These are phyloP conservation scores for Beauveria sp. DNA, from an alignment of 2,329 filamentous ascomycete genomes.

Conservation along the genomic window DNA sequence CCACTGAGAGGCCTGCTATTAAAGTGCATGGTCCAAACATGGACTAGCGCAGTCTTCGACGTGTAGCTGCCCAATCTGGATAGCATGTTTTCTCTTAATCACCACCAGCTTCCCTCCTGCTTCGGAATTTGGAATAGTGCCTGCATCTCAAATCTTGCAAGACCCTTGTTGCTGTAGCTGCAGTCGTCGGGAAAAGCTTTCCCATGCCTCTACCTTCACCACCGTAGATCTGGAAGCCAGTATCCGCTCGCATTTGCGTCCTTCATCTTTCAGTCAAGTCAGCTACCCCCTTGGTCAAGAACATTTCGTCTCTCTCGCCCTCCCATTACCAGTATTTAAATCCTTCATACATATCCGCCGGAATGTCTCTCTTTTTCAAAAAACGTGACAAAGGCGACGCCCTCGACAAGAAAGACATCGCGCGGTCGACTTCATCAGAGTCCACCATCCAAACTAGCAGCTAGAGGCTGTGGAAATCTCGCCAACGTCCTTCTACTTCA, in stretches of 20 bases:
- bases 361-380: conserved; percentile 10
- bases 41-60: neutral
- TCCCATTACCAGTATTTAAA: conserved; percentile 6
- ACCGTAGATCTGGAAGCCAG: neutral
- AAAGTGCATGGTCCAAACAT: neutral
- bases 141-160: neutral
- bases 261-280: conserved; percentile 4
- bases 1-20: neutral
- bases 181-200: neutral
- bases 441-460: conserved; percentile 15
- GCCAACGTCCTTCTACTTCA: conserved; percentile 13
- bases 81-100: neutral
- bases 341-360: conserved; percentile 10
- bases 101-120: conserved; percentile 6
- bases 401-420: conserved; percentile 4
- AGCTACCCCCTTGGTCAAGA: conserved; percentile 1
- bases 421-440: neutral
- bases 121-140: neutral
- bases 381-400: conserved; percentile 8
- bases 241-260: neutral
- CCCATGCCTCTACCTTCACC: neutral
- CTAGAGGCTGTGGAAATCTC: conserved; percentile 22
- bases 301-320: conserved; percentile 1
- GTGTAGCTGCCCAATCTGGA: neutral
- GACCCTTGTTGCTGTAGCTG: conserved; percentile 1